A percentile compares a stretch with the other conserved stretches of the same genome.
Evolutionary conservation across 176 grass and related monocot genomes (phyloP).

Genomic region (Raddia distichophylla): DNA sequence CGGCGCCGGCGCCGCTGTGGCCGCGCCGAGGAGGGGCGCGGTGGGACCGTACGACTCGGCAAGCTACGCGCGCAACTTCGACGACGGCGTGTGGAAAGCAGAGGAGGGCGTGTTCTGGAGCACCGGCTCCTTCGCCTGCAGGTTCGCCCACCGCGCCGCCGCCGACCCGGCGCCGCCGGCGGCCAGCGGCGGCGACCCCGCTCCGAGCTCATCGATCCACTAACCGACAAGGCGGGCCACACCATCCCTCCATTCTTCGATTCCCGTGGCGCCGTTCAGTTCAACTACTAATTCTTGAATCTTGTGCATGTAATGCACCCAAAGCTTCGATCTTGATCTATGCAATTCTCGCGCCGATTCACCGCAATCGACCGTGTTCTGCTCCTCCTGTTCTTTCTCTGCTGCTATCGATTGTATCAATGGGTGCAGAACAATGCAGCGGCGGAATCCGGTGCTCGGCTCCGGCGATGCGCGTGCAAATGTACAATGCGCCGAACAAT

Average conservation of each 20-base stretch:
- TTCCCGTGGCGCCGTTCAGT: background rate
- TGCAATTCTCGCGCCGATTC: background rate
- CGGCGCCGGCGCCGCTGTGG: background rate
- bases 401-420: background rate
- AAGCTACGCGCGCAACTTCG: slow-evolving; percentile 65
- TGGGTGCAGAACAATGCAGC: background rate
- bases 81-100: slow-evolving; percentile 66
- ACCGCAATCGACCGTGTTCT: background rate
- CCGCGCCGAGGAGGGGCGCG: slow-evolving; percentile 3
- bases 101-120: slow-evolving; percentile 53
- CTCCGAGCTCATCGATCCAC: background rate
- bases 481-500: background rate
- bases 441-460: background rate
- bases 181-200: background rate
- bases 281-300: background rate
- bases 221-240: background rate
- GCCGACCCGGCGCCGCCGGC: background rate
- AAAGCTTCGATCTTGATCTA: background rate
- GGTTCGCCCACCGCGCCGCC: slow-evolving; percentile 4
- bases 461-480: background rate
- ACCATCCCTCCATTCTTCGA: background rate
- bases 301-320: too few relatives aligned
- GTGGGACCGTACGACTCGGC: slow-evolving; percentile 39
- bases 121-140: slow-evolving; percentile 13
- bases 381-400: background rate